Conservation (phyloP, 164 flowering plant genomes). For the Sedum album region DNA sequence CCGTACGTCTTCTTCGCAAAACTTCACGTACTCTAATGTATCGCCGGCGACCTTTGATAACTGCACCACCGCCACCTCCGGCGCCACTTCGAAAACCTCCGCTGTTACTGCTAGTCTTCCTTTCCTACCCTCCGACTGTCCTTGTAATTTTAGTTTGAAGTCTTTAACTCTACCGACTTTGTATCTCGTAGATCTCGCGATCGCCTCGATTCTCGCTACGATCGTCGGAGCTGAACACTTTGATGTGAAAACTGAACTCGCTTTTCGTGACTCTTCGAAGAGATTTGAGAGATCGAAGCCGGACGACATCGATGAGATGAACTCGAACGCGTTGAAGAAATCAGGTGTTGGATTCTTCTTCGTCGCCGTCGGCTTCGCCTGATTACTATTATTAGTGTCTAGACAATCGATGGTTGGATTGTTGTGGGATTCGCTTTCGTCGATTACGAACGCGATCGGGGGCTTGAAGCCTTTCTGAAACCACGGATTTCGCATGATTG, state of each 20-base stretch:
- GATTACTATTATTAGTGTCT: no score
- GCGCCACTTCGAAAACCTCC: slow-evolving; percentile 74
- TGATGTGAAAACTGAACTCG: slow-evolving; percentile 58
- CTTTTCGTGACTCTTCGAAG: slow-evolving; percentile 45
- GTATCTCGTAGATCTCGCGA: slow-evolving; percentile 43
- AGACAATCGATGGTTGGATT: not conserved
- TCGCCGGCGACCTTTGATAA: slow-evolving; percentile 61
- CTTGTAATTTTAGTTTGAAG: slow-evolving; percentile 48
- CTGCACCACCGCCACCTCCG: slow-evolving; percentile 61
- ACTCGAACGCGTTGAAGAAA: slow-evolving; percentile 69
- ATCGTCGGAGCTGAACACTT: slow-evolving; percentile 41
- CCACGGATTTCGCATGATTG: slow-evolving; percentile 5
- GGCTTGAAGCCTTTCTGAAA: not conserved
- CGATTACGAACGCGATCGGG: not conserved
- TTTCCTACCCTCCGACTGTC: slow-evolving; percentile 51
- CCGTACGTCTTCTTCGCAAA: slow-evolving; percentile 56
- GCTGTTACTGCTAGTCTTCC: slow-evolving; percentile 60
- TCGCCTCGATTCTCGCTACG: slow-evolving; percentile 41
- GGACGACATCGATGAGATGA: slow-evolving; percentile 75
- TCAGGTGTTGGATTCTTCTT: slow-evolving; percentile 26
- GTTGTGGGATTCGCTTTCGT: not conserved
- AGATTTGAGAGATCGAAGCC: slow-evolving; percentile 70
- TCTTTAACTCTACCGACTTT: slow-evolving; percentile 35
- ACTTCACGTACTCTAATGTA: slow-evolving; percentile 55
- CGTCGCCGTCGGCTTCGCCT: no score